Evolutionary conservation across 225 moss, liverwort and hornwort genomes (phyloP).

Genomic region (Neckera pumila): DNA sequence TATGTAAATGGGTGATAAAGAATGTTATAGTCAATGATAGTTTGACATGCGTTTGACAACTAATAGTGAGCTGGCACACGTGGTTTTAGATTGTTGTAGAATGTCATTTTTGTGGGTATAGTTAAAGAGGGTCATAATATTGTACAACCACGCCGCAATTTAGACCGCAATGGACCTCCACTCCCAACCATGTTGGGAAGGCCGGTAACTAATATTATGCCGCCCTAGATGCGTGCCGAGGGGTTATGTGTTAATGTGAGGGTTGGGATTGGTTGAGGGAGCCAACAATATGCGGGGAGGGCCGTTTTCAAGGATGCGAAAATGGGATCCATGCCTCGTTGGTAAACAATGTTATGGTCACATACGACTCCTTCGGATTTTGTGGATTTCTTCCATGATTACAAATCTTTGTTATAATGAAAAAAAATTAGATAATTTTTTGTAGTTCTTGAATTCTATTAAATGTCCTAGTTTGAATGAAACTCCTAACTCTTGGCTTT

Average conservation of each 20-base stretch:
- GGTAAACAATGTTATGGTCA: too few relatives aligned
- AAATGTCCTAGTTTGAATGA: not conserved
- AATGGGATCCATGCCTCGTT: too few relatives aligned
- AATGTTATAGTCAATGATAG: not conserved
- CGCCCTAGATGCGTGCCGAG: not conserved
- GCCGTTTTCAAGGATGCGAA: not conserved
- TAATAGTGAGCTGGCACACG: too few relatives aligned
- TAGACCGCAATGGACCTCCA: not conserved
- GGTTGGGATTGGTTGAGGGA: not conserved
- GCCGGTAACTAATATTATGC: too few relatives aligned
- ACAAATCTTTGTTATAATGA: not conserved
- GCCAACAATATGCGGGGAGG: fast-evolving
- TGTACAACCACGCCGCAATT: not conserved
- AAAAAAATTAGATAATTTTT: not conserved
- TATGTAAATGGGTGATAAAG: too few relatives aligned
- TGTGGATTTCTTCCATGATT: not conserved
- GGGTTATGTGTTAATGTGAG: not conserved
- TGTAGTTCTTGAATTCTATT: not conserved
- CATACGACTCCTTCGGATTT: not conserved
- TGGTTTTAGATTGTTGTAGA: too few relatives aligned
- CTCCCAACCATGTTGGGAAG: fast-evolving
- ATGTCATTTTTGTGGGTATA: not conserved
- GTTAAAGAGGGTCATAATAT: not conserved
- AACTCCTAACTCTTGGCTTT: not conserved
- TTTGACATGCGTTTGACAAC: not conserved